Evolutionary conservation across 2,329 filamentous ascomycete genomes (phyloP).

Genomic region (Neopestalotiopsis sp.): DNA sequence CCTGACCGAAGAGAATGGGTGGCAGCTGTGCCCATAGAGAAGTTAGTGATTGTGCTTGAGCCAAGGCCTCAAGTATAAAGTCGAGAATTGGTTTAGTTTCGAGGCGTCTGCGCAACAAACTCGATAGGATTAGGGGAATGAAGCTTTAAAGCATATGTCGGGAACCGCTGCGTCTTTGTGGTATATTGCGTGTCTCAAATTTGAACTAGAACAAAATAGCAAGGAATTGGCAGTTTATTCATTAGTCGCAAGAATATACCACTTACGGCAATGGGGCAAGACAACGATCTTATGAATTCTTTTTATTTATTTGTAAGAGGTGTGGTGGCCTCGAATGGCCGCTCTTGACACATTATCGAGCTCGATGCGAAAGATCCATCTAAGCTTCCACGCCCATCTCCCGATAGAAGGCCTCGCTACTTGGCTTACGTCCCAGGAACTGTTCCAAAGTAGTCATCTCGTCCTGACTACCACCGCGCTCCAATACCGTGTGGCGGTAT

Average conservation of each 20-base stretch:
- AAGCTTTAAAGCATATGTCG: no score
- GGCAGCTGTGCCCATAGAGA: background rate
- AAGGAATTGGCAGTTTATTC: no score
- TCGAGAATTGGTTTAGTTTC: no score
- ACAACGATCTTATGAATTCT: no score
- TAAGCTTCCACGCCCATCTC: slow-evolving; percentile 64
- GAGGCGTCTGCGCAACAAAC: no score
- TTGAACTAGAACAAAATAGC: no score
- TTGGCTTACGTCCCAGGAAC: slow-evolving; percentile 79
- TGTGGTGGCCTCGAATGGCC: background rate
- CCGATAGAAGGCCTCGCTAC: slow-evolving; percentile 79
- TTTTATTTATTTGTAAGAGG: background rate
- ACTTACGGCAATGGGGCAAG: no score
- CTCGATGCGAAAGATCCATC: background rate
- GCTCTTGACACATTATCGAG: no score
- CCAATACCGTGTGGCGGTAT: slow-evolving; percentile 79
- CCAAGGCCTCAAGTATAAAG: background rate
- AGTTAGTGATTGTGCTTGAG: background rate
- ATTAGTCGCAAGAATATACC: no score
- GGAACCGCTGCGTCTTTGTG: no score
- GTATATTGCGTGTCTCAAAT: no score
- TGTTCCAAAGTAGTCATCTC: slow-evolving; percentile 82
- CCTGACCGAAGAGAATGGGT: background rate
- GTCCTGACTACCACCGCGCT: slow-evolving; percentile 78
- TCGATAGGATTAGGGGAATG: no score